Evolutionary conservation across 2,329 filamentous ascomycete species (phyloP).

Genomic region (Alternaria brassicae): DNA sequence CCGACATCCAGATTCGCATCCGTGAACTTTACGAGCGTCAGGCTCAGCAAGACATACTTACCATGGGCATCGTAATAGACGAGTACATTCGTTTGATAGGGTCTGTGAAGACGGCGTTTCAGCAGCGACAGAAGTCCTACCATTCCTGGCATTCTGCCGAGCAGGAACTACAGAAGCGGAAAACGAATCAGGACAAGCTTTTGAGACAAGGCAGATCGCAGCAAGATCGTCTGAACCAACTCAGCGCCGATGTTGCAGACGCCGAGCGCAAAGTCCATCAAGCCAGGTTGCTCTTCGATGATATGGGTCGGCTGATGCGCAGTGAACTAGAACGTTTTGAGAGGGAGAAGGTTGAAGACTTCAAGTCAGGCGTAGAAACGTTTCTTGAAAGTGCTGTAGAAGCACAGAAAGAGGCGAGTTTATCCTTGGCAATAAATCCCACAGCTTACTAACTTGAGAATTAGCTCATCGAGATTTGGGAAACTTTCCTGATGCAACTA

Average conservation of each 20-base stretch:
- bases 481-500: constrained; percentile 95
- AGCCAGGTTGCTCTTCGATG: constrained; percentile 87
- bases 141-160: constrained; percentile 94
- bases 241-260: constrained; percentile 92
- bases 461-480: constrained; percentile 87
- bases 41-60: constrained; percentile 94
- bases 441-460: constrained; percentile 18
- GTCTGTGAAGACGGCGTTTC: constrained; percentile 91
- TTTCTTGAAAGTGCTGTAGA: constrained; percentile 97
- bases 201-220: constrained; percentile 92
- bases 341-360: constrained; percentile 97
- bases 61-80: constrained; percentile 95
- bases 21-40: constrained; percentile 95
- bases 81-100: constrained; percentile 97
- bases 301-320: constrained; percentile 95
- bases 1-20: constrained; percentile 91
- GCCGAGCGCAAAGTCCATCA: constrained; percentile 93
- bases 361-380: constrained; percentile 97
- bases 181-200: constrained; percentile 90
- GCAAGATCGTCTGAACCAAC: constrained; percentile 91
- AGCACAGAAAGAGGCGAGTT: constrained; percentile 92
- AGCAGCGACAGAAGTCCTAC: constrained; percentile 92
- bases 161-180: constrained; percentile 87
- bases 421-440: not conserved
- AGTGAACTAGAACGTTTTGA: constrained; percentile 93